Conservation (phyloP, 2,329 filamentous ascomycete genomes). For the Zopfia rhizophila region DNA sequence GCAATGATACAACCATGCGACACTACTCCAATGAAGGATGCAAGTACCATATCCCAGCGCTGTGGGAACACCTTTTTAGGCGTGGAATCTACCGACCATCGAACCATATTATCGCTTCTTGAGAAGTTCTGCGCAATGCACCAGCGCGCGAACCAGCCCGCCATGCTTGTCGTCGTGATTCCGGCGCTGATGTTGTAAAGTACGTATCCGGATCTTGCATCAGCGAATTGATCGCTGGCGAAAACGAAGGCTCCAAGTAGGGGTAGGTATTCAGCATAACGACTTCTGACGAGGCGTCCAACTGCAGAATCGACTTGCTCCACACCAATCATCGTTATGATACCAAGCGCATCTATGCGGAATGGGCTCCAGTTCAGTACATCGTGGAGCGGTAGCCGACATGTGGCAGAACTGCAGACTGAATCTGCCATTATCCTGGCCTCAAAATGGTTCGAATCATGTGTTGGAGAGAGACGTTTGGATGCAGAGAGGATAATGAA, state of each 20-base stretch:
- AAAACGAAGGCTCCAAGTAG: conserved; percentile 33
- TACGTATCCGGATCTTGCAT: conserved; percentile 26
- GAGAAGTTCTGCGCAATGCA: conserved; percentile 1
- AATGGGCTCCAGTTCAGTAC: conserved; percentile 5
- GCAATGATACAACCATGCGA: background rate
- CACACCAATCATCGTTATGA: conserved; percentile 34
- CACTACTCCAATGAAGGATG: background rate
- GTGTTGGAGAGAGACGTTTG: no score
- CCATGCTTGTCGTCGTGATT: conserved; percentile 27
- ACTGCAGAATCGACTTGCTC: conserved; percentile 30
- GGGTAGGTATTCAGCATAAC: conserved; percentile 30
- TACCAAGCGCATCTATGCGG: conserved; percentile 32
- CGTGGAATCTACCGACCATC: background rate
- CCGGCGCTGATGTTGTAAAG: conserved; percentile 34
- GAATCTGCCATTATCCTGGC: no score
- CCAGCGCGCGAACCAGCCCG: conserved; percentile 12
- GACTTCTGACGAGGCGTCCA: conserved; percentile 27
- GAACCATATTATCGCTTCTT: conserved; percentile 1
- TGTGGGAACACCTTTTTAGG: background rate
- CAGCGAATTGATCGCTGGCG: conserved; percentile 28
- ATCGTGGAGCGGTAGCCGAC: conserved; percentile 1
- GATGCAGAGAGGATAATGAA: no score
- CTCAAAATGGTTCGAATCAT: no score
- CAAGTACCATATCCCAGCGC: background rate
- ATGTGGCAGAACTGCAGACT: background rate